Evolutionary conservation across 2,329 filamentous ascomycete genomes (phyloP), one percentile per base, ranked within the genome.

Genomic region (Aspergillus texensis): DNA sequence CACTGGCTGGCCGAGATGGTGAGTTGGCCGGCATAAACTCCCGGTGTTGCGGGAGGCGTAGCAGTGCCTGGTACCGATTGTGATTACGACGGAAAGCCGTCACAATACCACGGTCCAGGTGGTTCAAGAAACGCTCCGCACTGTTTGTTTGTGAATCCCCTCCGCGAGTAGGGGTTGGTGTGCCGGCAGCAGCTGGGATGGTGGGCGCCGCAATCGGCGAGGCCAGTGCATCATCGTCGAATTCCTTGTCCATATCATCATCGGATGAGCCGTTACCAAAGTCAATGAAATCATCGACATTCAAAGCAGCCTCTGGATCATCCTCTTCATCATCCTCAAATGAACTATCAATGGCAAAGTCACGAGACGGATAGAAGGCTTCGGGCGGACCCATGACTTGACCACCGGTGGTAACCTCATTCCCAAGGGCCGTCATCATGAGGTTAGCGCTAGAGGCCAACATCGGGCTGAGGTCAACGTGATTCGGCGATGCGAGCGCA

Each of bases 401-500:
- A 6, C 86, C 87, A 67, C 79, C 80, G 43, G 83, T 79, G 28
- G 80, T 76, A 60, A 79, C 76, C 50, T 83, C 80, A 59, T 81
- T 83, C 26, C 80, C 79, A 79, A 93, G 88, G 69, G 89, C 89
- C 56, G 89, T 89, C 80, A 94, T 88, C 91, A 94, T 93, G 67
- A 94, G 84, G 63, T 92, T 91, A 61, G 89, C 88, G 21, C 88
- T 86, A 63, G 90, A 89, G 73, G 84, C 87, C 65, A 90, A 79
- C 71, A 91, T 87, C 19, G 89, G 87, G 58, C 78, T 79, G 56
- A 79, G 67, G 56, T 77, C 75, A 10, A 66, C 61, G 12, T 74
- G 76, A 56, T 74, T 76, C 2, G 78, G 78, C 1, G 78, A 80
- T 10, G 72, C 70, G 30, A 80, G 69, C 14, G 76, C 77, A 67